These are phyloP conservation scores for Moringa oleifera DNA, from an alignment of 345 rosid genomes.

Conservation along the genomic window DNA sequence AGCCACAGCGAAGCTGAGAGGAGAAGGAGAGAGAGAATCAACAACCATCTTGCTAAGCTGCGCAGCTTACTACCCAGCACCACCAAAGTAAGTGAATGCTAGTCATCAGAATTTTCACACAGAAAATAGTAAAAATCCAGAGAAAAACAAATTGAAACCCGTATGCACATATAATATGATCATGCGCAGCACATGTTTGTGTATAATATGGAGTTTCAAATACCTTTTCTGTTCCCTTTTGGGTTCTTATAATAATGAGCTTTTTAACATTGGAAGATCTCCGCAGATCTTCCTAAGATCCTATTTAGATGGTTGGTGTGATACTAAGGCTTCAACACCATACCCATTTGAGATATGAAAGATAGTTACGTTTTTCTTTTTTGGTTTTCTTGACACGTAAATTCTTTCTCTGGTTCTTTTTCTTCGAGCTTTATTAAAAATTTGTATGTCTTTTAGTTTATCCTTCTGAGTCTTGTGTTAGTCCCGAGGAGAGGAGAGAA, in stretches of 20 bases:
- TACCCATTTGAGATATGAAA: constrained; percentile 19
- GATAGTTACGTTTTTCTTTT: constrained; percentile 21
- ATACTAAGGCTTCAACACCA: constrained; percentile 7
- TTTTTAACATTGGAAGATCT: constrained; percentile 15
- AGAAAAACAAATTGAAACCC: constrained; percentile 1
- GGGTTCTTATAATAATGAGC: constrained; percentile 16
- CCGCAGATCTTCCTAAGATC: constrained; percentile 26
- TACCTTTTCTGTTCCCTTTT: constrained; percentile 14
- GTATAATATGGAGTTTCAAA: constrained; percentile 8
- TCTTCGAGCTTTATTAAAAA: neutral
- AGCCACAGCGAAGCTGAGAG: constrained; percentile 99
- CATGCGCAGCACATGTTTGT: constrained; percentile 19
- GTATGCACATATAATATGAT: constrained; percentile 8
- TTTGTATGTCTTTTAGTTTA: constrained; percentile 14
- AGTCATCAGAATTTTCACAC: neutral
- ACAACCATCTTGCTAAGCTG: constrained; percentile 91
- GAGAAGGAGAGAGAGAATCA: constrained; percentile 91
- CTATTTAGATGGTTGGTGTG: constrained; percentile 22
- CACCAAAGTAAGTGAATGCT: constrained; percentile 70
- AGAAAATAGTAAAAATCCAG: neutral
- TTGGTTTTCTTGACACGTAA: neutral
- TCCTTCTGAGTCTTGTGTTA: constrained; percentile 22
- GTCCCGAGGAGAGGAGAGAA: constrained; percentile 38
- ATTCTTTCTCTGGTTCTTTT: constrained; percentile 2
- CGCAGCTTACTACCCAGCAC: constrained; percentile 94